These are phyloP conservation scores for Verticillium nonalfalfae DNA, from an alignment of 2,329 filamentous ascomycete species.

Conservation along the genomic window DNA sequence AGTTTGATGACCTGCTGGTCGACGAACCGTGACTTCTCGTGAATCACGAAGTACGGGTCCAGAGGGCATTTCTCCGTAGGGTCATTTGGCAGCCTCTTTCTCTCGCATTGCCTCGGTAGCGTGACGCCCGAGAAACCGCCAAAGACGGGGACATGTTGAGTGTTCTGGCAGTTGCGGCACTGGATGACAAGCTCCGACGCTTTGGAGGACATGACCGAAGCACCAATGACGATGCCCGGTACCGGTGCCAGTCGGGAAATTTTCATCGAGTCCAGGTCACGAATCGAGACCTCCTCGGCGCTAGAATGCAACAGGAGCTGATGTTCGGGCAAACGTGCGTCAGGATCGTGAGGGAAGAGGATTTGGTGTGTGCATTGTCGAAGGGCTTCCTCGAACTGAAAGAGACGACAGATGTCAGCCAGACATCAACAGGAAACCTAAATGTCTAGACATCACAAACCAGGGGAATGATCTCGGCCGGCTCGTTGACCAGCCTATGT, in stretches of 20 bases:
- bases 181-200: conserved; percentile 80
- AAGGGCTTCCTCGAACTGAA: conserved; percentile 82
- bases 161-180: conserved; percentile 78
- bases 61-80: conserved; percentile 72
- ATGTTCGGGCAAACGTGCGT: conserved; percentile 73
- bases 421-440: not conserved
- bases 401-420: not conserved
- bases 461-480: conserved; percentile 85
- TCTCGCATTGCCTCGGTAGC: conserved; percentile 71
- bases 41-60: conserved; percentile 92
- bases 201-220: conserved; percentile 94
- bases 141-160: conserved; percentile 62
- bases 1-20: conserved; percentile 98
- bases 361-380: conserved; percentile 91
- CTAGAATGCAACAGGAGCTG: conserved; percentile 93
- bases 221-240: conserved; percentile 94
- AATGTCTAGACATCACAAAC: conserved; percentile 39
- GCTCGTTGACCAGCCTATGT: conserved; percentile 81
- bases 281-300: conserved; percentile 85
- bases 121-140: conserved; percentile 86
- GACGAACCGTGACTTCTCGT: conserved; percentile 91
- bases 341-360: conserved; percentile 70
- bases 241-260: conserved; percentile 95
- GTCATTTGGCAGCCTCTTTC: conserved; percentile 59
- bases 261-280: conserved; percentile 85